Conservation (phyloP, 225 moss, liverwort and hornwort genomes). For the Physcomitrium patens region DNA sequence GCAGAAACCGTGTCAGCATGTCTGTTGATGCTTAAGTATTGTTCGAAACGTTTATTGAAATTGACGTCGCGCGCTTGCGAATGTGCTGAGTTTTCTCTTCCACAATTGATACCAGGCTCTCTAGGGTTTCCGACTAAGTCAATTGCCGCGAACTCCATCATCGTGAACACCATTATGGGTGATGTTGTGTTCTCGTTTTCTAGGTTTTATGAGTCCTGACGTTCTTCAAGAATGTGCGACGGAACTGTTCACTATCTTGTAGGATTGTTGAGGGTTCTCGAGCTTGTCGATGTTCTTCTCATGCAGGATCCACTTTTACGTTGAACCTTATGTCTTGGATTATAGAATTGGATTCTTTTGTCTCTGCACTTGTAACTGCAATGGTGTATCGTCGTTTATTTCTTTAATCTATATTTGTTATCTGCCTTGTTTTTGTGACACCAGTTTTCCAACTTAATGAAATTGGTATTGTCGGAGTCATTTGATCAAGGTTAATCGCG, state of each 20-base stretch:
- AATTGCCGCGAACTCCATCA: neutral
- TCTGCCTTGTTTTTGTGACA: neutral
- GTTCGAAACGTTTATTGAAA: neutral
- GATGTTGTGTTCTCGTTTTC: neutral
- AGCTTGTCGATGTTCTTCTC: no score
- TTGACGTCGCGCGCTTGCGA: no score
- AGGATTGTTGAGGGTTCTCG: no score
- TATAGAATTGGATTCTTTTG: neutral
- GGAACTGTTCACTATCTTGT: no score
- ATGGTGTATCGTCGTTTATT: neutral
- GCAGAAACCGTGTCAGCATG: neutral
- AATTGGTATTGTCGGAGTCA: neutral
- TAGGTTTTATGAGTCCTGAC: no score
- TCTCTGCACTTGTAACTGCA: neutral
- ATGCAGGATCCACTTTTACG: no score
- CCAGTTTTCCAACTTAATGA: no score
- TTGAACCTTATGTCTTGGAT: neutral
- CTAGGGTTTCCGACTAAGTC: constrained; percentile 10
- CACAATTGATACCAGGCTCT: neutral
- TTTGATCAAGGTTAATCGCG: neutral
- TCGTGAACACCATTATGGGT: neutral
- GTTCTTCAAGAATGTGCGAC: no score
- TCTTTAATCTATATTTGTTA: constrained; percentile 1
- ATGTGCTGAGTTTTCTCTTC: neutral
- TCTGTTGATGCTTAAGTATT: neutral